Conservation (phyloP, 305 asterid species). For the Fraxinus paxiana region DNA sequence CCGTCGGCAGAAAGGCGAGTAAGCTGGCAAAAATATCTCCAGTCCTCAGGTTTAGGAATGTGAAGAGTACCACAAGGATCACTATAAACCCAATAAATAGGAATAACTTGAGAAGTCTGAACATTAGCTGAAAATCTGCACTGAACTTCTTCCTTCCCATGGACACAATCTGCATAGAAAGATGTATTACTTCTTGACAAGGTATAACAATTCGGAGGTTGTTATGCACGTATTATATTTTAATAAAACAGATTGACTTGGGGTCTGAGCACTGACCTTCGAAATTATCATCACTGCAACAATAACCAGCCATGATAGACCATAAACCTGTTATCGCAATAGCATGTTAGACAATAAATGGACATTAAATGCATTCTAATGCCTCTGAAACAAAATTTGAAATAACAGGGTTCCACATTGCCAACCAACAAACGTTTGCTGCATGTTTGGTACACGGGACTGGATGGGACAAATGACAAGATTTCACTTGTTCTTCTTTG, state of each 20-base stretch:
- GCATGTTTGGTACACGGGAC: not conserved
- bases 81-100: constrained; percentile 62
- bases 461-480: not conserved
- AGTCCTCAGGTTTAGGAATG: constrained; percentile 64
- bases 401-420: not conserved
- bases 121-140: constrained; percentile 95
- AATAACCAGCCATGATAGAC: constrained; percentile 85
- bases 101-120: constrained; percentile 80
- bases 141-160: constrained; percentile 89
- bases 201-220: not conserved
- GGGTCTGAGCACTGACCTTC: constrained; percentile 45
- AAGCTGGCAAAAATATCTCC: constrained; percentile 76
- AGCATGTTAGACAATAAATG: constrained; percentile 11
- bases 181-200: not conserved
- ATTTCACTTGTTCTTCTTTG: not conserved
- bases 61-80: constrained; percentile 47
- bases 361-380: not conserved
- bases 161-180: constrained; percentile 64
- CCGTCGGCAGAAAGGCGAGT: constrained; percentile 86
- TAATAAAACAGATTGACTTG: not conserved
- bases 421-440: not conserved
- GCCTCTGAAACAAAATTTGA: not conserved
- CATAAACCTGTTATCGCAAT: constrained; percentile 60
- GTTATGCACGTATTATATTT: not conserved
- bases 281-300: constrained; percentile 66